Conservation (phyloP, 2,329 filamentous ascomycete species). For the Simplicillium aogashimaense region DNA sequence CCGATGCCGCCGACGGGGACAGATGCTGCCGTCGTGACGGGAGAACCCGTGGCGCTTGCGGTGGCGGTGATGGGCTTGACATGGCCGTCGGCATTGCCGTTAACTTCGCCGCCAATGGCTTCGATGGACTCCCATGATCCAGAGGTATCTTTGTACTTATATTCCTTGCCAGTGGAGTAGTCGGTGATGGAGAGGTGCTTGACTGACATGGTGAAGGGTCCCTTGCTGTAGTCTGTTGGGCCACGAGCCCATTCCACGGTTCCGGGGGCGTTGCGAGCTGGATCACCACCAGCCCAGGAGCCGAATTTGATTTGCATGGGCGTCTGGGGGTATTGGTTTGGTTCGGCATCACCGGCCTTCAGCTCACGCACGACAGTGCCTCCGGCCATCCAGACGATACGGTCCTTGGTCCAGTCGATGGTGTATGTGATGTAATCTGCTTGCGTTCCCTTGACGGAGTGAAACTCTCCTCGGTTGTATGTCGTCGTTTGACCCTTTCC, state of each 20-base stretch:
- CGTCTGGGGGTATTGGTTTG: conserved; percentile 80
- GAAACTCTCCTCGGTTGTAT: conserved; percentile 84
- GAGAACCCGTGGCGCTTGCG: conserved; percentile 50
- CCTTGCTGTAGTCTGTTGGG: conserved; percentile 70
- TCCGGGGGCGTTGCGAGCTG: conserved; percentile 59
- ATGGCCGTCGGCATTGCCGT: conserved; percentile 51
- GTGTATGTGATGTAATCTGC: conserved; percentile 74
- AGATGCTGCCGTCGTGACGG: conserved; percentile 50
- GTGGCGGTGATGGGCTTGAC: conserved; percentile 37
- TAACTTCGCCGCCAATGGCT: conserved; percentile 69
- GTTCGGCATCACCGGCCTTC: conserved; percentile 55
- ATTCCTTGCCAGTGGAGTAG: conserved; percentile 84
- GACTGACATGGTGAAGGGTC: conserved; percentile 81
- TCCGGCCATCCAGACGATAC: conserved; percentile 81
- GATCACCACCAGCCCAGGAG: conserved; percentile 83
- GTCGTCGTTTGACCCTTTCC: conserved; percentile 77
- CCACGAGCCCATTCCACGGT: conserved; percentile 89
- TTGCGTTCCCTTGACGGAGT: conserved; percentile 60
- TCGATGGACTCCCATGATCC: conserved; percentile 77
- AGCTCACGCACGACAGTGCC: conserved; percentile 69
- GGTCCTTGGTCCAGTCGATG: conserved; percentile 79
- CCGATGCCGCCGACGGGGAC: conserved; percentile 64
- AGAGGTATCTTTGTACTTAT: conserved; percentile 68
- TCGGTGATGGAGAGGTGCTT: conserved; percentile 69
- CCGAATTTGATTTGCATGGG: conserved; percentile 94